Evolutionary conservation across 2,329 filamentous ascomycete species (phyloP).

Genomic region (Lachnellula suecica): DNA sequence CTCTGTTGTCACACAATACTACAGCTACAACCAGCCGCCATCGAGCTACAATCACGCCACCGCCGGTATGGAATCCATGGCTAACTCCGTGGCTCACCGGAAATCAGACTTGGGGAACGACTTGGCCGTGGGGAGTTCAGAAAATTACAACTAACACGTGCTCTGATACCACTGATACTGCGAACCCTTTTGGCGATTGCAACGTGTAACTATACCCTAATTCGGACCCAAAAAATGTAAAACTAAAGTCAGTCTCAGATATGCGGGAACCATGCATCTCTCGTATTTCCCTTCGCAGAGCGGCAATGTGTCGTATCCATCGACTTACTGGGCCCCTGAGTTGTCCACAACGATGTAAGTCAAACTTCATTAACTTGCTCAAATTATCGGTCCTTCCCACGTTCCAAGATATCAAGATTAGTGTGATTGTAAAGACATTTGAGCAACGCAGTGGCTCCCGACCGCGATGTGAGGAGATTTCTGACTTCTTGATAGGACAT

Average conservation of each 20-base stretch:
- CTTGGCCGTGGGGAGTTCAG: background rate
- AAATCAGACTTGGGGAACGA: background rate
- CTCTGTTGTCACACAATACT: background rate
- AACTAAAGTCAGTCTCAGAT: slow-evolving; percentile 5
- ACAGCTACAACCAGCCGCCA: background rate
- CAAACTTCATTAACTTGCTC: too few species aligned
- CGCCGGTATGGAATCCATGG: background rate
- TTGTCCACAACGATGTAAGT: slow-evolving; percentile 17
- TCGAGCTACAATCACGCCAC: background rate
- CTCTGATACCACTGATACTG: background rate
- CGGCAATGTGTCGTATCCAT: slow-evolving; percentile 13
- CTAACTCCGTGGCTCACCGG: too few species aligned
- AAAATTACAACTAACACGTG: background rate
- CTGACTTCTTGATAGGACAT: slow-evolving; percentile 30
- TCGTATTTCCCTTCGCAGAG: slow-evolving; percentile 18
- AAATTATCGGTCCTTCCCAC: too few species aligned
- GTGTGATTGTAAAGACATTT: too few species aligned
- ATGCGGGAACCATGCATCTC: slow-evolving; percentile 17
- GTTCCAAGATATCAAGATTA: too few species aligned
- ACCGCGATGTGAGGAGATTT: too few species aligned
- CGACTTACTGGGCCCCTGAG: slow-evolving; percentile 13
- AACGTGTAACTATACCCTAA: slow-evolving; percentile 6
- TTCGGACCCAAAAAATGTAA: background rate
- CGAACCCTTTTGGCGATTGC: background rate
- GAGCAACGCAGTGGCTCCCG: too few species aligned